These are phyloP conservation scores for Coemansia sp. DNA, from an alignment of 192 early-diverging fungal species.

Conservation along the genomic window DNA sequence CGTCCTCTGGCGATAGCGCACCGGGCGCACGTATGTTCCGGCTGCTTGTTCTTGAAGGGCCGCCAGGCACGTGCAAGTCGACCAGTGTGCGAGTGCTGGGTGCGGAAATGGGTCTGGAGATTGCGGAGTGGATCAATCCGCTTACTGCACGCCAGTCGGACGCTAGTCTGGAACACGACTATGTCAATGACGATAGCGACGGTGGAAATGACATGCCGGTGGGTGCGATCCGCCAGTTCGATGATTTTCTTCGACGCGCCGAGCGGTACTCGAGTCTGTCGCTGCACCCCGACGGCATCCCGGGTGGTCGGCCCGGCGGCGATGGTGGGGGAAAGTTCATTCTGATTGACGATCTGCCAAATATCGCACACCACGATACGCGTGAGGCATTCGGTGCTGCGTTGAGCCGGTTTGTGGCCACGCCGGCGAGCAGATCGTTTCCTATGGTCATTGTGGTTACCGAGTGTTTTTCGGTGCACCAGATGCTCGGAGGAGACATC, in stretches of 20 bases:
- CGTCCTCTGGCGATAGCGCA: background rate
- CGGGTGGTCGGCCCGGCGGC: background rate
- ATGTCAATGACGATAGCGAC: background rate
- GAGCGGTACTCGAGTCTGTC: conserved; percentile 52
- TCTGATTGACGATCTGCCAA: conserved; percentile 63
- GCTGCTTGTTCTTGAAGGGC: conserved; percentile 62
- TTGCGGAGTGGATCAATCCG: conserved; percentile 68
- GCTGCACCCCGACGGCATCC: background rate
- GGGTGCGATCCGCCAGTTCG: conserved; percentile 56
- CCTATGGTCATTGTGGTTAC: conserved; percentile 52
- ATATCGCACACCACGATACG: conserved; percentile 52
- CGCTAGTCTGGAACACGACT: conserved; percentile 5
- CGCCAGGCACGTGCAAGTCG: conserved; percentile 68
- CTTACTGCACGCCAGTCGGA: conserved; percentile 6
- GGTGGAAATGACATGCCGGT: conserved; percentile 22
- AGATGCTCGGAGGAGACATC: conserved; percentile 24
- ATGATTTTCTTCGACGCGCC: conserved; percentile 58
- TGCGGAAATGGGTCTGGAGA: conserved; percentile 51
- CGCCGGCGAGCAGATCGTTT: conserved; percentile 29
- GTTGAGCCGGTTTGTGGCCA: conserved; percentile 42
- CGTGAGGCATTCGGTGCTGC: conserved; percentile 57
- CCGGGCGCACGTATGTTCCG: conserved; percentile 26
- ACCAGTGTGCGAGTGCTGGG: conserved; percentile 61
- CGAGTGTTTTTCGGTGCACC: conserved; percentile 33
- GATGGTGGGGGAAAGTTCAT: conserved; percentile 46